phyloP scores from a whole-genome alignment of 2,329 filamentous ascomycete species.

The Lecanicillium sp. region DNA sequence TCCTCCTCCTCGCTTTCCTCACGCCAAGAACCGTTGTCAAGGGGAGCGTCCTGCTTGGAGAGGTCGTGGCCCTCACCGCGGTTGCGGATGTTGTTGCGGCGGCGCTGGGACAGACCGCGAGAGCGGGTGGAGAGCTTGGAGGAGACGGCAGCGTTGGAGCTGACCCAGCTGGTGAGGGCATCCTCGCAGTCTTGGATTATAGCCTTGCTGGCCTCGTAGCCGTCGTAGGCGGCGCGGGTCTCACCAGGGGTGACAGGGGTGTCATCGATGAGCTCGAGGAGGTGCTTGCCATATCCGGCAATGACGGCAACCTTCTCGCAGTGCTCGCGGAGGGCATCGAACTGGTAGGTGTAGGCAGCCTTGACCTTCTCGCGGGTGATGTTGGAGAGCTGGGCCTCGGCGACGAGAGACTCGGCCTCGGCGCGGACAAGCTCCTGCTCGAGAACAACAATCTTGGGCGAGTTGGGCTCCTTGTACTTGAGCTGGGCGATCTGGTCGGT shows the following conservation, averaged over 20 bases:
- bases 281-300: conserved; percentile 93
- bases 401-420: conserved; percentile 97
- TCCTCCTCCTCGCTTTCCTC: conserved; percentile 60
- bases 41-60: conserved; percentile 71
- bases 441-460: conserved; percentile 92
- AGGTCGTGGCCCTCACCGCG: conserved; percentile 74
- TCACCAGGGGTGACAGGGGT: conserved; percentile 95
- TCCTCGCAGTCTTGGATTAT: conserved; percentile 99
- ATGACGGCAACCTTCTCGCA: conserved; percentile 98
- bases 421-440: conserved; percentile 98
- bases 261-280: conserved; percentile 95
- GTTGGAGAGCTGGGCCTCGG: conserved; percentile 96
- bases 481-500: conserved; percentile 97
- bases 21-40: conserved; percentile 79
- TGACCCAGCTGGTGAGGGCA: conserved; percentile 93
- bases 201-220: conserved; percentile 95
- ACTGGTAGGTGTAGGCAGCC: conserved; percentile 96
- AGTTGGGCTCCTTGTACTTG: conserved; percentile 99
- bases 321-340: conserved; percentile 94
- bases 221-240: conserved; percentile 91
- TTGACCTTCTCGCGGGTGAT: conserved; percentile 99
- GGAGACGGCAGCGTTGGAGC: conserved; percentile 79
- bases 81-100: conserved; percentile 63
- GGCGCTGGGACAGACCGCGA: conserved; percentile 80
- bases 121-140: conserved; percentile 83